Conservation (phyloP, 768 basidiomycete species). For the Boletus patriciae region DNA sequence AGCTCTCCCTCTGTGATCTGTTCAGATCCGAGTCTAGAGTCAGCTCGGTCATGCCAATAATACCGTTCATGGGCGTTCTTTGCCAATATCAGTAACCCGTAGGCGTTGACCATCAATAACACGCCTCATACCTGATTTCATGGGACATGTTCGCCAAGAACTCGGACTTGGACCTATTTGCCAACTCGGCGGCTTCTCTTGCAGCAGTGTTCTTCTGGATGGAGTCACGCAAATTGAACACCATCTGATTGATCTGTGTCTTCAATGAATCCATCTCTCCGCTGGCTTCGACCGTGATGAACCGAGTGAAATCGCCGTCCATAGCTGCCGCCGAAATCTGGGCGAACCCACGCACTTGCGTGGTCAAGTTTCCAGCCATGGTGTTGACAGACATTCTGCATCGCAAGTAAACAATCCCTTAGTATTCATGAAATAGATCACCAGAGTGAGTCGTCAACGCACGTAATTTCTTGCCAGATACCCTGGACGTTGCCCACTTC, state of each 20-base stretch:
- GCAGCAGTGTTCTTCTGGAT: constrained; percentile 99
- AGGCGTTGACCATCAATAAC: neutral
- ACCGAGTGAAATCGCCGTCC: constrained; percentile 97
- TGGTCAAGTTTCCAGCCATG: constrained; percentile 96
- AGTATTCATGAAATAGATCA: neutral
- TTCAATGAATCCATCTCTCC: constrained; percentile 99
- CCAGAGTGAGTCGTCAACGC: constrained; percentile 31
- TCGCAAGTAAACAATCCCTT: neutral
- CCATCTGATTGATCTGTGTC: constrained; percentile 99
- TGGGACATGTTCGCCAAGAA: constrained; percentile 99
- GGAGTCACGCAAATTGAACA: constrained; percentile 92
- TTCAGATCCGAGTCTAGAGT: constrained; percentile 96
- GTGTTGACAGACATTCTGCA: constrained; percentile 91
- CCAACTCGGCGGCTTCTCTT: constrained; percentile 93
- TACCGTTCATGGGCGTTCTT: constrained; percentile 99
- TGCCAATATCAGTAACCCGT: constrained; percentile 8
- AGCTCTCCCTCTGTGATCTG: constrained; percentile 89
- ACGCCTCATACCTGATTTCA: constrained; percentile 79
- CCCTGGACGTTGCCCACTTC: constrained; percentile 97
- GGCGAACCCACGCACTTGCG: constrained; percentile 97
- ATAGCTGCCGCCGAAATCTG: constrained; percentile 98
- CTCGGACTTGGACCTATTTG: constrained; percentile 96
- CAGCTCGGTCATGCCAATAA: constrained; percentile 99
- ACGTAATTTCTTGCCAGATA: constrained; percentile 99
- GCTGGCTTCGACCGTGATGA: constrained; percentile 97